These are phyloP conservation scores for Boletus subparvulus DNA, from an alignment of 768 basidiomycete species.

Conservation along the genomic window DNA sequence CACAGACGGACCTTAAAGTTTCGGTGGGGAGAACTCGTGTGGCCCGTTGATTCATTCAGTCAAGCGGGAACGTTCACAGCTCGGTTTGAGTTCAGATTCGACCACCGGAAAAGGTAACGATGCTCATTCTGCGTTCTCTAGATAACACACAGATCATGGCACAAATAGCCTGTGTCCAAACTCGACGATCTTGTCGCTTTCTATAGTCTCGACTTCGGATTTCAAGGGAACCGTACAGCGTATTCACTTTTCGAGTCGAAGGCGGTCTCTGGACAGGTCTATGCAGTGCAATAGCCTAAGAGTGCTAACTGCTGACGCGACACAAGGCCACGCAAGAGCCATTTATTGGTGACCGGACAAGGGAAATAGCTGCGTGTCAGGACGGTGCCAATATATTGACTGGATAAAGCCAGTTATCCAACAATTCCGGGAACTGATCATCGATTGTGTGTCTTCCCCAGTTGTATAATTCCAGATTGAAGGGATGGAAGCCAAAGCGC, in stretches of 20 bases:
- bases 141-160: background rate
- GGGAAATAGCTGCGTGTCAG: background rate
- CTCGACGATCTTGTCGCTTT: background rate
- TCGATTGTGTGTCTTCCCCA: background rate
- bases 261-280: background rate
- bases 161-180: background rate
- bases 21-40: background rate
- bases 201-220: too few relatives aligned
- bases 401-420: background rate
- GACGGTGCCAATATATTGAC: background rate
- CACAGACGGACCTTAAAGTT: background rate
- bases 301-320: too few relatives aligned
- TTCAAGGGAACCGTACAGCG: background rate
- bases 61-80: background rate
- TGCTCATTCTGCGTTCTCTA: background rate
- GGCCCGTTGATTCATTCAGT: background rate
- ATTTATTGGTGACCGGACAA: background rate
- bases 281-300: background rate
- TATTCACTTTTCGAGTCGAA: background rate
- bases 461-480: background rate
- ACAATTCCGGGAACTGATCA: background rate
- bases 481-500: background rate
- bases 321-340: background rate
- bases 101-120: background rate
- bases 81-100: background rate